phyloP scores from a whole-genome alignment of 2,329 filamentous ascomycete genomes.

The Aspergillus amoenus region DNA sequence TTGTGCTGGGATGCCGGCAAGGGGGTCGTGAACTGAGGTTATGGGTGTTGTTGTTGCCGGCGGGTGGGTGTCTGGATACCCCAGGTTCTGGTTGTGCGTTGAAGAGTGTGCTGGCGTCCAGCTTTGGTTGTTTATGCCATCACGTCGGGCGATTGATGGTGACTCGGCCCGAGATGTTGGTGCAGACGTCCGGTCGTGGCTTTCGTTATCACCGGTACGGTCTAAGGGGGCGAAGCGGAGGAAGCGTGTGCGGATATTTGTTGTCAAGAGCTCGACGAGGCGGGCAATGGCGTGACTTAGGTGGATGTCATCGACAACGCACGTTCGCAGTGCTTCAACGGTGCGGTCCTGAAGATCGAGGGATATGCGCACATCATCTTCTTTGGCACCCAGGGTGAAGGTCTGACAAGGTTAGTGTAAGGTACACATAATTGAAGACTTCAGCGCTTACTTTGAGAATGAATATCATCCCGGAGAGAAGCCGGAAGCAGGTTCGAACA shows the following conservation, averaged over 20 bases:
- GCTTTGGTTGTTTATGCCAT: conserved; percentile 23
- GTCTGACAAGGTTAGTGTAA: conserved; percentile 41
- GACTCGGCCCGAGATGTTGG: conserved; percentile 38
- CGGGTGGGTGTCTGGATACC: conserved; percentile 28
- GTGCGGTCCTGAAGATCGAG: conserved; percentile 59
- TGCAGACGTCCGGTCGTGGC: conserved; percentile 36
- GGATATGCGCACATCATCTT: conserved; percentile 60
- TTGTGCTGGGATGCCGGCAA: conserved; percentile 45
- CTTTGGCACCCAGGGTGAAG: conserved; percentile 62
- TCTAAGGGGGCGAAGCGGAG: conserved; percentile 56
- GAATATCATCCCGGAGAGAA: conserved; percentile 64
- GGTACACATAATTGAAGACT: background rate
- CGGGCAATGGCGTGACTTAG: conserved; percentile 63
- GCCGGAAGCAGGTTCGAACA: conserved; percentile 64
- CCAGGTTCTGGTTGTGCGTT: conserved; percentile 16
- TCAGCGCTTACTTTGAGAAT: conserved; percentile 54
- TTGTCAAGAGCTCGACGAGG: conserved; percentile 58
- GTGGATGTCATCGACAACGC: conserved; percentile 66
- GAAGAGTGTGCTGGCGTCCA: conserved; percentile 27
- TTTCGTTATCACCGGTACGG: conserved; percentile 42
- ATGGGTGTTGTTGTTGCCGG: conserved; percentile 19
- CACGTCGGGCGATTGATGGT: conserved; percentile 27
- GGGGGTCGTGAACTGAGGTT: conserved; percentile 37
- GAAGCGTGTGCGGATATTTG: conserved; percentile 58
- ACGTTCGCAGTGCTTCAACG: conserved; percentile 58